phyloP scores from a whole-genome alignment of 73 alveolate species.

The Urostyla sp. region DNA sequence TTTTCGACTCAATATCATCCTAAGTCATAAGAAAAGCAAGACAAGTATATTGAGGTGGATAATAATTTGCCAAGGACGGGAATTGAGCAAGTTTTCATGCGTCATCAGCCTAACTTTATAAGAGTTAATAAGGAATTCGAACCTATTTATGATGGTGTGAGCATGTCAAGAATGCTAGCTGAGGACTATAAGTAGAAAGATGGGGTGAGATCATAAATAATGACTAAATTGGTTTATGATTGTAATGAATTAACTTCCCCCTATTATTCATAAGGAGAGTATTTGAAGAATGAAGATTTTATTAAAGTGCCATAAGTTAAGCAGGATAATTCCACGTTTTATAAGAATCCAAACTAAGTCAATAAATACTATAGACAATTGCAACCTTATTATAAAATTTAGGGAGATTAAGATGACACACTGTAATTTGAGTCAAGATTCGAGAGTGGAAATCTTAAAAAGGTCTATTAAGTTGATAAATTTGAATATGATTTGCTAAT shows the following conservation, averaged over 20 bases:
- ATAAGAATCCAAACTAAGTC: not conserved
- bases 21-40: too few species aligned
- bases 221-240: not conserved
- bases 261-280: not conserved
- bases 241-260: constrained; percentile 2
- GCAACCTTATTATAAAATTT: constrained; percentile 22
- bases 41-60: too few species aligned
- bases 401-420: constrained; percentile 13
- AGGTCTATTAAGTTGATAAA: constrained; percentile 82
- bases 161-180: not conserved
- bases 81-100: constrained; percentile 4
- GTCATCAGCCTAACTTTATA: not conserved
- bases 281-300: constrained; percentile 2
- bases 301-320: not conserved
- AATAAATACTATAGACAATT: constrained; percentile 21
- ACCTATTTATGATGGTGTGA: not conserved
- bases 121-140: constrained; percentile 7
- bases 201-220: not conserved
- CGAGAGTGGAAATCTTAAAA: constrained; percentile 80
- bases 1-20: too few species aligned
- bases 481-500: constrained; percentile 95
- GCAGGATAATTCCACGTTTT: not conserved
- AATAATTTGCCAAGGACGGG: constrained; percentile 38
- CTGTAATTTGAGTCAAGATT: constrained; percentile 51
- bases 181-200: constrained; percentile 32